phyloP scores from a whole-genome alignment of 345 rosid species.

The Eucalyptus shirleyi region DNA sequence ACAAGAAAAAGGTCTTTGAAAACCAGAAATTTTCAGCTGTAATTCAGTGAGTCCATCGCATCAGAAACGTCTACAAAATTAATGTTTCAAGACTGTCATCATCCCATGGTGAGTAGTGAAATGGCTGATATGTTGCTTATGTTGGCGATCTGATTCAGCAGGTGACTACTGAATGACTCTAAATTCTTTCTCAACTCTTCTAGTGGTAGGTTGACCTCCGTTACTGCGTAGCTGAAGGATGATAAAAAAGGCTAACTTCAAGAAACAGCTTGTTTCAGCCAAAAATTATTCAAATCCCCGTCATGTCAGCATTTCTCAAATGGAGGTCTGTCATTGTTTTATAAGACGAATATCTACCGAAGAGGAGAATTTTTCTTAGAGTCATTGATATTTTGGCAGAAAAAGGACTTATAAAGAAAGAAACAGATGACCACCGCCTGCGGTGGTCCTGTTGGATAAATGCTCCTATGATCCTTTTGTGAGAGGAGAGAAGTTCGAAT shows the following conservation, averaged over 20 bases:
- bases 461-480: too few species aligned
- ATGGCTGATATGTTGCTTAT: neutral
- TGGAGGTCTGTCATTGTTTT: neutral
- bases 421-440: neutral
- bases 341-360: neutral
- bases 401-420: neutral
- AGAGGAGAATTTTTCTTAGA: neutral
- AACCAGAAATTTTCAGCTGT: neutral
- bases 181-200: neutral
- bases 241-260: neutral
- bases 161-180: neutral
- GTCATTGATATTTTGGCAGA: neutral
- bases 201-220: neutral
- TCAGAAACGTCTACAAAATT: neutral
- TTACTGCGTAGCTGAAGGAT: neutral
- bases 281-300: neutral
- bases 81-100: neutral
- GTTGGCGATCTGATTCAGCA: neutral
- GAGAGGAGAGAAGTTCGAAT: too few species aligned
- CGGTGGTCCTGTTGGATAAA: too few species aligned
- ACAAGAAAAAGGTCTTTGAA: neutral
- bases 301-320: neutral
- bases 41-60: neutral
- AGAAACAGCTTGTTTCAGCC: neutral
- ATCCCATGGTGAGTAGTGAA: neutral